phyloP scores from a whole-genome alignment of 2,329 filamentous ascomycete species.

The Pseudocercospora fuligena region DNA sequence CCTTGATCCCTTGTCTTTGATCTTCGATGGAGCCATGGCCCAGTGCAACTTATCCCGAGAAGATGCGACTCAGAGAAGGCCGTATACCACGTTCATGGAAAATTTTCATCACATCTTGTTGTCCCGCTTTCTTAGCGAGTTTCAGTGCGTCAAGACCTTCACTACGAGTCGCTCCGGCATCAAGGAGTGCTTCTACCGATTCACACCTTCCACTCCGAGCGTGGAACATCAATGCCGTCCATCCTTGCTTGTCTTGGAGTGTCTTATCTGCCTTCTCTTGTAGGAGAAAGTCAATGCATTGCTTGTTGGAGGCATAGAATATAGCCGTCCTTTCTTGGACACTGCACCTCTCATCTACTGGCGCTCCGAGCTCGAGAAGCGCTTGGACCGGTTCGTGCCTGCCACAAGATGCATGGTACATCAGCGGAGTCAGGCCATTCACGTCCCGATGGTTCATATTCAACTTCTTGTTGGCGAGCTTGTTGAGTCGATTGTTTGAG shows the following conservation, averaged over 20 bases:
- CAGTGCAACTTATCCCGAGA: too few species aligned
- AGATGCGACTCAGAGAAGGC: too few species aligned
- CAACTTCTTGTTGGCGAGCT: too few species aligned
- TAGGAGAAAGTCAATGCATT: not conserved
- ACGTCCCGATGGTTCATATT: not conserved
- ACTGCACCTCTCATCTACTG: not conserved
- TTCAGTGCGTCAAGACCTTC: too few species aligned
- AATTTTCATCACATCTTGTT: too few species aligned
- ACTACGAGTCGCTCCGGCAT: not conserved
- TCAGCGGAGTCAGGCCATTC: not conserved
- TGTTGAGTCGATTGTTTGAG: too few species aligned
- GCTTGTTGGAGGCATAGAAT: not conserved
- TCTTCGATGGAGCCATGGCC: too few species aligned
- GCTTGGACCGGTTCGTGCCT: not conserved
- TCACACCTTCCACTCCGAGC: not conserved
- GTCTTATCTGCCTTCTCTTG: not conserved
- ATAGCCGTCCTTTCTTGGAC: not conserved
- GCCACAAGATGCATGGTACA: not conserved
- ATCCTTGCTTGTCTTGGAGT: not conserved
- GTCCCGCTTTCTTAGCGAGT: too few species aligned
- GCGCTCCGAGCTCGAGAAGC: not conserved
- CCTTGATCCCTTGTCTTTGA: too few species aligned
- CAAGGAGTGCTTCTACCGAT: not conserved
- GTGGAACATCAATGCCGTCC: not conserved
- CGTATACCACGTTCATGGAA: too few species aligned